These are phyloP conservation scores for Pestalotiopsis sp. DNA, from an alignment of 2,329 filamentous ascomycete genomes.

Conservation along the genomic window DNA sequence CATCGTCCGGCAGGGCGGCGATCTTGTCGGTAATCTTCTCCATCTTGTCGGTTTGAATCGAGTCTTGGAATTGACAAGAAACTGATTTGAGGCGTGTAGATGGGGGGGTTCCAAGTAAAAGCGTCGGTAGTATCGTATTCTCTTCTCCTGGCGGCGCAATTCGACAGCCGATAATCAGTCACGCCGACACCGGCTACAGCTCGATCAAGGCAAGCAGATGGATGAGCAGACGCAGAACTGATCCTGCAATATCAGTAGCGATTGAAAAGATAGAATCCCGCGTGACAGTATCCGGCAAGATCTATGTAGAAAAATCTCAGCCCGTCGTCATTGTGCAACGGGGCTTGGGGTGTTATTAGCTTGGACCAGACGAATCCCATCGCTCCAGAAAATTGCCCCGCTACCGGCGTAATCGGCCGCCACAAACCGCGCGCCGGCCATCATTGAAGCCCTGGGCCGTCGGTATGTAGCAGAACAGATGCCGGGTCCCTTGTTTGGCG, in stretches of 20 bases:
- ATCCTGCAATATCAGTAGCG: not conserved
- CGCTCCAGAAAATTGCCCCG: slow-evolving; percentile 2
- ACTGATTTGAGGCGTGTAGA: not conserved
- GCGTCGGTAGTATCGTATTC: not conserved
- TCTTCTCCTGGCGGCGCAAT: not conserved
- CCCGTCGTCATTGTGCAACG: slow-evolving; percentile 7
- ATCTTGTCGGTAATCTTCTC: slow-evolving; percentile 96
- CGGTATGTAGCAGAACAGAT: not conserved
- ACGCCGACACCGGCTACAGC: not conserved
- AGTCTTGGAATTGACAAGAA: not conserved
- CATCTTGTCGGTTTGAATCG: slow-evolving; percentile 47
- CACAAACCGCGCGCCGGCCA: not conserved
- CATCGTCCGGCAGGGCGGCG: slow-evolving; percentile 79
- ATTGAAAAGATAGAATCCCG: not conserved
- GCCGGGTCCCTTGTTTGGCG: not conserved
- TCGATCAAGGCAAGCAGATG: not conserved
- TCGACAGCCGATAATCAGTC: not conserved
- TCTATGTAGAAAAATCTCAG: slow-evolving; percentile 1
- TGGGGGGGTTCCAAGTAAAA: not conserved
- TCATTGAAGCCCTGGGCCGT: not conserved
- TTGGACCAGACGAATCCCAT: not conserved
- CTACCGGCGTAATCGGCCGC: slow-evolving; percentile 6
- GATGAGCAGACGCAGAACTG: not conserved
- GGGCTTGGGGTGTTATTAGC: slow-evolving; percentile 1
- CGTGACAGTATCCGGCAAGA: not conserved